phyloP scores from a whole-genome alignment of 495 filamentous ascomycete genomes.

The Penicillium paxilli region DNA sequence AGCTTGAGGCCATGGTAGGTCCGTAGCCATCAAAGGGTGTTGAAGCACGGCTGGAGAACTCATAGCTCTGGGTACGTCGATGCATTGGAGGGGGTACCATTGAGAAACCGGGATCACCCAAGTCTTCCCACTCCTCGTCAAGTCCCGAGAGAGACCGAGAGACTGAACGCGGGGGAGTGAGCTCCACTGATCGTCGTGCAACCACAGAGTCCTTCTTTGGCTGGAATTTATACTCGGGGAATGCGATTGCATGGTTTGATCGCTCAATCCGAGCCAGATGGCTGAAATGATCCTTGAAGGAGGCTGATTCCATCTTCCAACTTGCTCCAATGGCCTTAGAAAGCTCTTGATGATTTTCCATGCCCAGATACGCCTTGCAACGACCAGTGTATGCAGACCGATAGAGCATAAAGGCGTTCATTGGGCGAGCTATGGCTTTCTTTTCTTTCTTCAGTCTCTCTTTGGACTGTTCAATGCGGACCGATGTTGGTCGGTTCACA shows the following conservation, averaged over 20 bases:
- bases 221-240: constrained; percentile 94
- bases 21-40: constrained; percentile 35
- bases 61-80: constrained; percentile 25
- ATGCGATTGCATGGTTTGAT: constrained; percentile 79
- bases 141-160: constrained; percentile 12
- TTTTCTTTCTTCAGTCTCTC: constrained; percentile 61
- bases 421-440: constrained; percentile 70
- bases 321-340: constrained; percentile 44
- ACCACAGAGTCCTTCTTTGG: constrained; percentile 68
- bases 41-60: constrained; percentile 34
- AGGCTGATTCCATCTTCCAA: not conserved
- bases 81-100: constrained; percentile 23
- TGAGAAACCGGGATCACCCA: constrained; percentile 21
- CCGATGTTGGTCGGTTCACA: constrained; percentile 70
- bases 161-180: constrained; percentile 4
- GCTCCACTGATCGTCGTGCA: constrained; percentile 31
- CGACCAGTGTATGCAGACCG: constrained; percentile 88
- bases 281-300: constrained; percentile 73
- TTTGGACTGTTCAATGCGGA: constrained; percentile 66
- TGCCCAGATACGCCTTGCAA: not conserved
- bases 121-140: constrained; percentile 30
- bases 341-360: constrained; percentile 62
- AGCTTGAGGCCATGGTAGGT: constrained; percentile 21
- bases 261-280: constrained; percentile 78
- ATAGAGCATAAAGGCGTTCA: constrained; percentile 99